Conservation (phyloP, 2,329 filamentous ascomycete genomes). For the Ophiostoma fasciatum region DNA sequence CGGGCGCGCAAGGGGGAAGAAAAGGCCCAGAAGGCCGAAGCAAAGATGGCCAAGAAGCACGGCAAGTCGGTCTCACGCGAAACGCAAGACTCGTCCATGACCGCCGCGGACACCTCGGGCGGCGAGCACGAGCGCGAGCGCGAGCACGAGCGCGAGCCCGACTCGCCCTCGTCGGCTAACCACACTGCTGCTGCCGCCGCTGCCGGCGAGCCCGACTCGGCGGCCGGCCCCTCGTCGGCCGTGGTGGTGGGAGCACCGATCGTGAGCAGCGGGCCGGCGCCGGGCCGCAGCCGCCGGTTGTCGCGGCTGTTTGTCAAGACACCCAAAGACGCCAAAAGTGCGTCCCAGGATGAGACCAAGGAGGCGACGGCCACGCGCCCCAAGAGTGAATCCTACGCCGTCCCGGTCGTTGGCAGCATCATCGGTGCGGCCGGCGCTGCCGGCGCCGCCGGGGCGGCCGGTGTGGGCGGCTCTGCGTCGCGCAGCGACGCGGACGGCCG, state of each 20-base stretch:
- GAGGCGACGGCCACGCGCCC: background rate
- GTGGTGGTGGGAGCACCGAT: background rate
- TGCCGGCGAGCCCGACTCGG: background rate
- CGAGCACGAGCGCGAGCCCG: too few relatives aligned
- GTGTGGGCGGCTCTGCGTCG: too few relatives aligned
- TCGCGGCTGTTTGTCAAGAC: conserved; percentile 8
- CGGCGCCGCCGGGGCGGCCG: conserved; percentile 3
- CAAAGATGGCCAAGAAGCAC: conserved; percentile 19
- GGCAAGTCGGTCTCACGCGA: too few relatives aligned
- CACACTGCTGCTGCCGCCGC: background rate
- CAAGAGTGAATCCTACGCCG: too few relatives aligned
- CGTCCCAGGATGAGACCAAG: background rate
- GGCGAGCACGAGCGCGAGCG: background rate
- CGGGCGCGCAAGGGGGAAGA: conserved; percentile 23
- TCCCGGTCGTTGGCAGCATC: background rate
- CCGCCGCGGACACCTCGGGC: background rate
- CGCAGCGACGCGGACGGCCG: too few relatives aligned
- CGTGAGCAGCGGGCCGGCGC: too few relatives aligned
- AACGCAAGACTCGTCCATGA: too few relatives aligned
- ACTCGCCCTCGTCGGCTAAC: too few relatives aligned
- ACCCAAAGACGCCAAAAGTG: background rate
- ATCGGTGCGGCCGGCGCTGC: conserved; percentile 1
- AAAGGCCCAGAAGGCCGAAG: conserved; percentile 25
- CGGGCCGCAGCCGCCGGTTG: background rate
- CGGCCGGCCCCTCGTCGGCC: too few relatives aligned